These are phyloP conservation scores for Arthrobotrys musiformis DNA, from an alignment of 2,329 filamentous ascomycete species.

Conservation along the genomic window DNA sequence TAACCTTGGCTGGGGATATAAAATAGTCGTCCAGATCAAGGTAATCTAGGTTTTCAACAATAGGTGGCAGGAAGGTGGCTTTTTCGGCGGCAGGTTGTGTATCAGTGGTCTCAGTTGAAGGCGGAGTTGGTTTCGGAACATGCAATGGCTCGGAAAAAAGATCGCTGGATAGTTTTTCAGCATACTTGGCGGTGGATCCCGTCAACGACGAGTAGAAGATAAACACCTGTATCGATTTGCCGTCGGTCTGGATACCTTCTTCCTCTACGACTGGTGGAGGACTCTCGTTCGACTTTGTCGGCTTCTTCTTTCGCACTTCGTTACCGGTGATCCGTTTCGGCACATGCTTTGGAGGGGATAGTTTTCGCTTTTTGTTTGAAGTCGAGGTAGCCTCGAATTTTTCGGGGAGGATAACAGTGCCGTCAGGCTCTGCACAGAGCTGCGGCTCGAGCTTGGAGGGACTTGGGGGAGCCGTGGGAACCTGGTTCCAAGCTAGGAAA, in stretches of 20 bases:
- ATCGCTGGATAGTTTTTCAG: conserved; percentile 74
- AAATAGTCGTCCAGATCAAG: conserved; percentile 96
- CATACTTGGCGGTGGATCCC: conserved; percentile 71
- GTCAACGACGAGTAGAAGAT: conserved; percentile 92
- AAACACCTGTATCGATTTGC: conserved; percentile 71
- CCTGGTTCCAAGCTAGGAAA: neutral
- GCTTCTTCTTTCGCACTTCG: conserved; percentile 55
- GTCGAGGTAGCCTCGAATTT: conserved; percentile 43
- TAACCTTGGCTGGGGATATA: conserved; percentile 74
- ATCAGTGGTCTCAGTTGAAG: neutral
- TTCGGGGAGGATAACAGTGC: conserved; percentile 32
- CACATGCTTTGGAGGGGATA: conserved; percentile 61
- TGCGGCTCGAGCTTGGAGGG: conserved; percentile 51
- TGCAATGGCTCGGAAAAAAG: conserved; percentile 63
- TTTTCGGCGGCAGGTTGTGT: conserved; percentile 44
- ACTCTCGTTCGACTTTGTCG: conserved; percentile 48
- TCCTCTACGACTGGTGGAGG: neutral
- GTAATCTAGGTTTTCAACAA: conserved; percentile 81
- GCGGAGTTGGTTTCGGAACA: conserved; percentile 34
- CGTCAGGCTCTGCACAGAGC: conserved; percentile 43
- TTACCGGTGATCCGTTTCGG: conserved; percentile 61
- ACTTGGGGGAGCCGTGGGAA: conserved; percentile 31
- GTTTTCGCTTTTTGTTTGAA: conserved; percentile 33
- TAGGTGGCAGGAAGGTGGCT: conserved; percentile 68
- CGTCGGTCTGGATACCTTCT: conserved; percentile 52